Evolutionary conservation across 129 eudicot genomes (phyloP), one percentile per base, ranked within the genome.

Genomic region (Artemisia argyi): DNA sequence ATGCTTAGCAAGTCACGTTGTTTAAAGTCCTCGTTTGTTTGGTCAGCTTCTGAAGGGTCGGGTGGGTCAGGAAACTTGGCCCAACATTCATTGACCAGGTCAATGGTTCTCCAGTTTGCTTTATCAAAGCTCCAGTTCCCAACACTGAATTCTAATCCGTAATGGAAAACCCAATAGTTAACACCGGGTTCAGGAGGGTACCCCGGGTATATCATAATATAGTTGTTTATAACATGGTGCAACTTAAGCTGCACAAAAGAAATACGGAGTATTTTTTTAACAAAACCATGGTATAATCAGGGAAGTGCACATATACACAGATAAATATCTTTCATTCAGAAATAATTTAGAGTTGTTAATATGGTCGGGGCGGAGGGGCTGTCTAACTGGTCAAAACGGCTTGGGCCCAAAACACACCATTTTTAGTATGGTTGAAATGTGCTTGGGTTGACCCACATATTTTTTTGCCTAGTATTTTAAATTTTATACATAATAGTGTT

Each of bases 61-160:
- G 96, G 98, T 24, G 95, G 95, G 66, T 94, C 96, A 0, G 99
- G 99, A 81, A 94, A 94, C 83, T 83, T 86, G 13, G 97, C 85
- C 99, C 99, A 90, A 79, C 99, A 94, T 18, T 75, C 78, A 69
- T 90, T 81, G 42, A 91, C 88, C 71, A 94, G 70, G 74, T 94
- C 99, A 68, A 30, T 19, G 24, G 66, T 66, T 74, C 96, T 86
- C 99, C 99, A 94, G 46, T 84, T 76, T 62, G 97, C 97, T 82
- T 94, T 94, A 80, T 94, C 99, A 81, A 94, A 90, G 73, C 96
- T 88, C 97, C 97, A 94, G 49, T 88, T 84, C 28, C 97, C 96
- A 28, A 94, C 99, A 32, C 73, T 71, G 42, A 85, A 94, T 46
- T 87, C 88, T 69, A 90, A 77, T 3, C 99, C 99, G 19, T 94